A percentile compares a stretch with the other conserved stretches of the same genome.
phyloP scores from a whole-genome alignment of 306 rosid species.

The Acmispon strigosus region DNA sequence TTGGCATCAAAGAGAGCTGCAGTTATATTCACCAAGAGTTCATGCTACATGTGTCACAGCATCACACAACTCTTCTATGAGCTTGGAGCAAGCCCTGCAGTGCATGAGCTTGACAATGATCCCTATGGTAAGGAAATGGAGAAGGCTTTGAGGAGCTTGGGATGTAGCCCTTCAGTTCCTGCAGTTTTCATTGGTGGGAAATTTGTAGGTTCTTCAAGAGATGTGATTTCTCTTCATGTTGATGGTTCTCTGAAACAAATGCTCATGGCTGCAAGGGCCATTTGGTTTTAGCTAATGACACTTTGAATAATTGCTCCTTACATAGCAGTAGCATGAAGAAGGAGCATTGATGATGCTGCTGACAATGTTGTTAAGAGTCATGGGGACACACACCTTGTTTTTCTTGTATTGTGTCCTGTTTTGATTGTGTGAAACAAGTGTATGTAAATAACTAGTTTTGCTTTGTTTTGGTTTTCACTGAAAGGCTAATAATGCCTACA shows the following conservation, averaged over 20 bases:
- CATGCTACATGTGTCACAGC: constrained; percentile 97
- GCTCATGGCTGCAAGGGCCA: constrained; percentile 93
- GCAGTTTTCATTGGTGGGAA: constrained; percentile 96
- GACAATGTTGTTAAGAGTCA: background rate
- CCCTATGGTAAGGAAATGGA: constrained; percentile 85
- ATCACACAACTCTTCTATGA: constrained; percentile 77
- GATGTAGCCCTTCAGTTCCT: constrained; percentile 93
- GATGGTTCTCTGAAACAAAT: constrained; percentile 89
- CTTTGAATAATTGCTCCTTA: background rate
- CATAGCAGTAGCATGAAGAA: background rate
- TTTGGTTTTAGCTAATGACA: constrained; percentile 59
- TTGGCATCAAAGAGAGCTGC: constrained; percentile 94
- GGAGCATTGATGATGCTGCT: background rate
- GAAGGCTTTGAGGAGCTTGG: constrained; percentile 67
- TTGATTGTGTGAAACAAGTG: constrained; percentile 18
- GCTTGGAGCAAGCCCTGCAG: constrained; percentile 93
- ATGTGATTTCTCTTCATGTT: constrained; percentile 87
- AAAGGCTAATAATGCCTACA: constrained; percentile 3
- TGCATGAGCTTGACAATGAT: constrained; percentile 80
- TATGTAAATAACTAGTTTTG: background rate
- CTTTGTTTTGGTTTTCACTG: background rate
- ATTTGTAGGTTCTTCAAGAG: constrained; percentile 83
- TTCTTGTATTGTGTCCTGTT: constrained; percentile 38
- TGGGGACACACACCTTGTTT: constrained; percentile 35
- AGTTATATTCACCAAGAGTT: constrained; percentile 89